phyloP scores from a whole-genome alignment of 1,284 basidiomycete genomes.

The Ceratobasidium sp. region DNA sequence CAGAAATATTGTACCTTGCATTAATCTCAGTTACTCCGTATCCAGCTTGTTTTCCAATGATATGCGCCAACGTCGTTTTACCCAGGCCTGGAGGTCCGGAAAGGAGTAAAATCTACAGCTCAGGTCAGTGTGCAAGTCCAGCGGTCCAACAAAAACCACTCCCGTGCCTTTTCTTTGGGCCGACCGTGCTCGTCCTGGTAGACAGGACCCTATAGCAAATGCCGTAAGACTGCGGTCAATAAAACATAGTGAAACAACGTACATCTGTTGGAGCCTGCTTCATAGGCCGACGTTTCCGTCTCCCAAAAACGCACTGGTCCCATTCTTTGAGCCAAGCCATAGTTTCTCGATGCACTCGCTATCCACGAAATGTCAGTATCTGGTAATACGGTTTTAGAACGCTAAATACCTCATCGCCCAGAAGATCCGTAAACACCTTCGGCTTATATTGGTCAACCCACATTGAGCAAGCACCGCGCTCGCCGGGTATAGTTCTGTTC shows the following conservation, averaged over 20 bases:
- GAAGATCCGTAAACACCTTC: conserved; percentile 84
- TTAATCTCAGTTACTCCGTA: conserved; percentile 98
- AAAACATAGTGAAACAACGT: conserved; percentile 4
- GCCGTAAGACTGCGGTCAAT: background rate
- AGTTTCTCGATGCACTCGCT: conserved; percentile 90
- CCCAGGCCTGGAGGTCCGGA: conserved; percentile 97
- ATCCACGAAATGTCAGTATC: conserved; percentile 2
- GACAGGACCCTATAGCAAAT: conserved; percentile 14
- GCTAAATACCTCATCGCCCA: conserved; percentile 82
- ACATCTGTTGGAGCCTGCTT: conserved; percentile 66
- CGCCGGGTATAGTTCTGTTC: conserved; percentile 19
- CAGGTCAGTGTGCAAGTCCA: background rate
- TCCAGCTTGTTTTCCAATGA: conserved; percentile 92
- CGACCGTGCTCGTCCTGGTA: conserved; percentile 62
- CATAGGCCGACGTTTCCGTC: conserved; percentile 56
- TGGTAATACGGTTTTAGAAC: background rate
- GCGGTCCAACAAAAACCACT: too few species aligned
- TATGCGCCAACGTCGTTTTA: conserved; percentile 96
- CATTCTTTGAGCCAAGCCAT: conserved; percentile 98
- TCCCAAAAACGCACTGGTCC: conserved; percentile 97
- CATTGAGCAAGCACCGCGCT: conserved; percentile 56
- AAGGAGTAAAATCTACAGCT: conserved; percentile 83
- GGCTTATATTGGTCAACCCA: conserved; percentile 96
- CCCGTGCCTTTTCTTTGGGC: conserved; percentile 82
- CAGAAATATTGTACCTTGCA: conserved; percentile 71